Evolutionary conservation across 106 monocot genomes (phyloP).

Genomic region (Vanilla planifolia): DNA sequence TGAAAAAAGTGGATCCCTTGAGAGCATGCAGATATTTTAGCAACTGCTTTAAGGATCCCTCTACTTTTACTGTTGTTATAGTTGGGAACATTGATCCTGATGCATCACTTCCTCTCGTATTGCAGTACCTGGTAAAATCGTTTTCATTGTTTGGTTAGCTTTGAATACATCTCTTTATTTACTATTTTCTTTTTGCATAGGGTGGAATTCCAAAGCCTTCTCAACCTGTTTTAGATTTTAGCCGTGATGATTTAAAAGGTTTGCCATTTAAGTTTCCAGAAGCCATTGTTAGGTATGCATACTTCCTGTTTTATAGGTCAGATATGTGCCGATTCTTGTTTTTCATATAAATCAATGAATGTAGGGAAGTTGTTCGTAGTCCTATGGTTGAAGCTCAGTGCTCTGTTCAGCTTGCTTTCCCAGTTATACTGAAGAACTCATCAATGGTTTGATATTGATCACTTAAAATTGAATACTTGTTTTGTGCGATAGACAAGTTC

Average conservation of each 20-base stretch:
- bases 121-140: constrained; percentile 85
- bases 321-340: neutral
- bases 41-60: constrained; percentile 89
- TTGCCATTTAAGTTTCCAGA: constrained; percentile 93
- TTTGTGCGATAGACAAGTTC: constrained; percentile 1
- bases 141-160: constrained; percentile 7
- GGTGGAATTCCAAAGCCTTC: constrained; percentile 89
- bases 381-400: constrained; percentile 99
- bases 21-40: constrained; percentile 94
- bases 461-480: neutral
- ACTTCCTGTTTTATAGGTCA: neutral
- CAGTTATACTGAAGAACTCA: constrained; percentile 71
- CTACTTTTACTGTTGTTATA: constrained; percentile 86
- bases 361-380: constrained; percentile 85
- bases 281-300: constrained; percentile 53
- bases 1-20: constrained; percentile 82
- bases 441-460: constrained; percentile 52
- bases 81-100: constrained; percentile 85
- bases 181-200: constrained; percentile 27
- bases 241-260: constrained; percentile 88
- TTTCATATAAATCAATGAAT: constrained; percentile 13
- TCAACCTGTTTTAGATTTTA: constrained; percentile 51
- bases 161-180: neutral
- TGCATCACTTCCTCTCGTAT: constrained; percentile 64
- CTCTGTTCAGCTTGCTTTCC: constrained; percentile 96